phyloP scores from a whole-genome alignment of 208 protist species.

The Blechomonas ayalai region DNA sequence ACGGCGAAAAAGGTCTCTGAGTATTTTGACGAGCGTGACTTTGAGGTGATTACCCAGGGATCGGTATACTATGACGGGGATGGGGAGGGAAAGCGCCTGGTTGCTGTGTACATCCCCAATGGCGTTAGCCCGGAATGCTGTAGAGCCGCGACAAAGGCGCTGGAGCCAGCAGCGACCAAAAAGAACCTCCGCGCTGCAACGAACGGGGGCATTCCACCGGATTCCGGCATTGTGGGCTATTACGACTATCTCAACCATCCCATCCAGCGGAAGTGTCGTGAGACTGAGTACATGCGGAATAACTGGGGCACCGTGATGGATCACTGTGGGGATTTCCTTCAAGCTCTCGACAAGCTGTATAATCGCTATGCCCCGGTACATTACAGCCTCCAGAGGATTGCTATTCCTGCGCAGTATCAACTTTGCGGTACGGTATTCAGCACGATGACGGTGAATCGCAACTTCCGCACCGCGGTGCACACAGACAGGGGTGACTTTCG shows the following conservation, averaged over 20 bases:
- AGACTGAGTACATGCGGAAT: slow-evolving; percentile 74
- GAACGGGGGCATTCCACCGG: slow-evolving; percentile 77
- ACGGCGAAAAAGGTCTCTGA: slow-evolving; percentile 15
- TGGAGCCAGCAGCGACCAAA: slow-evolving; percentile 64
- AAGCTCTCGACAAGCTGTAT: slow-evolving; percentile 67
- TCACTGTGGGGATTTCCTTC: slow-evolving; percentile 38
- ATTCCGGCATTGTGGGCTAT: slow-evolving; percentile 85
- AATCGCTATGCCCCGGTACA: slow-evolving; percentile 42
- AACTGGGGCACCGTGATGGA: slow-evolving; percentile 41
- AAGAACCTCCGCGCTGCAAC: slow-evolving; percentile 63
- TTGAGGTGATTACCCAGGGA: slow-evolving; percentile 50
- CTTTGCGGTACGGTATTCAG: slow-evolving; percentile 85
- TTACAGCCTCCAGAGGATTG: slow-evolving; percentile 62
- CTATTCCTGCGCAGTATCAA: slow-evolving; percentile 67
- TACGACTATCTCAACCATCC: slow-evolving; percentile 90
- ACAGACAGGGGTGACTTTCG: slow-evolving; percentile 83
- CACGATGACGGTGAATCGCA: slow-evolving; percentile 86
- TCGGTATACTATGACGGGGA: slow-evolving; percentile 43
- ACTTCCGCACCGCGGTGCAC: slow-evolving; percentile 87
- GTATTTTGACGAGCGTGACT: slow-evolving; percentile 55
- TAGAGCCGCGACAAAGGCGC: slow-evolving; percentile 23
- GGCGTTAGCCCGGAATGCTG: slow-evolving; percentile 45
- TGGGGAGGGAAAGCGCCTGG: slow-evolving; percentile 34
- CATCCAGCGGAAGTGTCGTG: slow-evolving; percentile 68
- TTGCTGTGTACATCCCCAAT: slow-evolving; percentile 56